A percentile compares a stretch with the other conserved stretches of the same genome.
Evolutionary conservation across 768 basidiomycete species (phyloP).

Genomic region (Kwoniella bestiolae): DNA sequence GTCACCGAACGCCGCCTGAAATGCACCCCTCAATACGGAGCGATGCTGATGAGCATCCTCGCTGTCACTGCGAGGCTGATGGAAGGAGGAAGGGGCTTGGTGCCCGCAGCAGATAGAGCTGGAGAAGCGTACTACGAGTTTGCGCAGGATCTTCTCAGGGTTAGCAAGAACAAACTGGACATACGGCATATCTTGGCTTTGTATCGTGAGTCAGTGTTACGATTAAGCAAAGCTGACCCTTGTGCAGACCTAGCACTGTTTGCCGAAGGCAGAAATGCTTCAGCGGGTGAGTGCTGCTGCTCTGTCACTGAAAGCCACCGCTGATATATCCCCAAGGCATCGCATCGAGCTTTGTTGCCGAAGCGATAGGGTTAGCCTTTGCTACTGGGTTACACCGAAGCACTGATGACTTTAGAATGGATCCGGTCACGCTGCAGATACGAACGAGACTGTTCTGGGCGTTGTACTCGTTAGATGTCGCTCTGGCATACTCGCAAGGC

Average conservation of each 20-base stretch:
- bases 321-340: neutral
- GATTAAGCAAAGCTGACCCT: neutral
- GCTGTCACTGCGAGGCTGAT: slow-evolving; percentile 12
- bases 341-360: slow-evolving; percentile 16
- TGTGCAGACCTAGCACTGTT: slow-evolving; percentile 11
- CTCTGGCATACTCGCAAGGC: slow-evolving; percentile 19
- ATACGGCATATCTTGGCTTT: slow-evolving; percentile 19
- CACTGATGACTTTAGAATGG: slow-evolving; percentile 17
- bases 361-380: slow-evolving; percentile 15
- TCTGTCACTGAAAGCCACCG: neutral
- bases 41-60: slow-evolving; percentile 17
- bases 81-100: slow-evolving; percentile 4
- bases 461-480: slow-evolving; percentile 11
- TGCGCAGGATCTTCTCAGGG: slow-evolving; percentile 14
- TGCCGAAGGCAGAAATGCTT: slow-evolving; percentile 9
- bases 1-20: slow-evolving; percentile 19
- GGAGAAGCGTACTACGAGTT: slow-evolving; percentile 19
- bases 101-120: slow-evolving; percentile 8
- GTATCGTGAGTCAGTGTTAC: slow-evolving; percentile 4
- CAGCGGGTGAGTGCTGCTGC: neutral
- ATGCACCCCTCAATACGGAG: slow-evolving; percentile 19
- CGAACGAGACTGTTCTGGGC: slow-evolving; percentile 15
- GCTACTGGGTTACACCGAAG: slow-evolving; percentile 17
- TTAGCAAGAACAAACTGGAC: slow-evolving; percentile 20
- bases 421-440: slow-evolving; percentile 15